Percentiles rank a stretch among this genome's conserved stretches.
Conservation (phyloP, 306 rosid genomes). For the Lithocarpus polystachyus region DNA sequence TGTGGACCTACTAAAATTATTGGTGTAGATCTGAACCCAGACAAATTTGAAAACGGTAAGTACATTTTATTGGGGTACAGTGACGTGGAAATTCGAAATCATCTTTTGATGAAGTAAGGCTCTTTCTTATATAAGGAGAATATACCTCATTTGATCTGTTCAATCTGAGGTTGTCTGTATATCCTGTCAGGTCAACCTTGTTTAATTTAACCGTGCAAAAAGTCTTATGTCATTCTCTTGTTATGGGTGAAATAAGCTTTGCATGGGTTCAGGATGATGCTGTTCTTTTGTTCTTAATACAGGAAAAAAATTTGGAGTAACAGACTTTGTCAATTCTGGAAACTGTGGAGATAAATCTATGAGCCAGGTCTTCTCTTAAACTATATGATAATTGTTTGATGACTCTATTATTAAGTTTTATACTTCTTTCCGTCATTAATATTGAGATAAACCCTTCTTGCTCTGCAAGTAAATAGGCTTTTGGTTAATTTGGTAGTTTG, state of each 20-base stretch:
- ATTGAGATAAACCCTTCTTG: not conserved
- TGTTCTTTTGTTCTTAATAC: not conserved
- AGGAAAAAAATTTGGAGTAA: slow-evolving; percentile 83
- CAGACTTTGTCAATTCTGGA: slow-evolving; percentile 53
- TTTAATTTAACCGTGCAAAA: not conserved
- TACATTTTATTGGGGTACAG: not conserved
- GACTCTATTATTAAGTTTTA: not conserved
- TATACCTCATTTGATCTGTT: not conserved
- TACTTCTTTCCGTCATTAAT: not conserved
- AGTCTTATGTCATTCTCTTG: not conserved
- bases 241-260: not conserved
- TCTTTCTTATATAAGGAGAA: not conserved
- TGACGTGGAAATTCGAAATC: not conserved
- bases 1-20: slow-evolving; percentile 78
- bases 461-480: not conserved
- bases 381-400: not conserved
- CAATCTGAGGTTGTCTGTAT: not conserved
- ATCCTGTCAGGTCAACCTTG: not conserved
- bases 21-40: slow-evolving; percentile 73
- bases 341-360: slow-evolving; percentile 51
- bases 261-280: not conserved
- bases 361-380: slow-evolving; percentile 51
- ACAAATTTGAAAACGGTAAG: slow-evolving; percentile 66
- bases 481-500: not conserved
- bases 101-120: not conserved